Base-by-base conservation (phyloP, 2,329 filamentous ascomycete genomes). In the Fusarium circinatum region DNA sequence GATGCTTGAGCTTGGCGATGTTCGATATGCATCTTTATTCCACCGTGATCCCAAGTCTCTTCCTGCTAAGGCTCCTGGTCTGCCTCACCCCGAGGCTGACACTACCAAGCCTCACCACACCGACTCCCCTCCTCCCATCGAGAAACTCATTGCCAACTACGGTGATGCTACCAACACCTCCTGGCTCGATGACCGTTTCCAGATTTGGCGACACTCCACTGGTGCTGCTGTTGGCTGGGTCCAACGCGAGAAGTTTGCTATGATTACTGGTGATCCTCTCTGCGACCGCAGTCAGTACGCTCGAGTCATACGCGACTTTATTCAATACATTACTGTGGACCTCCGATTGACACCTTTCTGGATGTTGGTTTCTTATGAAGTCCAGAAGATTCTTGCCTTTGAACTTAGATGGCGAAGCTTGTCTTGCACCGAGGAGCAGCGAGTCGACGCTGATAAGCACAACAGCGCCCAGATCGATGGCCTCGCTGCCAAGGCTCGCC, bases 91-190 rank as follows among this genome's bases (percentile, higher is more conserved):
- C 8, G 94, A 97, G 75, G 93, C 95, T 12, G 95, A 95, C 79
- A 98, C 95, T 1, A 88, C 84, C 18, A 83, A 84, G 74, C 79
- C 80, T 52, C 83, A 83, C 17, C 75, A 83, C 75, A 86, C 83
- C 64, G 86, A 85, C 79, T 86, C 91, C 56, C 85, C 93, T 61
- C 95, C 95, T 58, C 88, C 94, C 0, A 81, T 98, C 10, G 94
- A 95, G 80, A 93, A 97, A 80, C 90, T 98, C 47, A 95, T 98
- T 81, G 94, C 94, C 79, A 98, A 98, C 82, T 98, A 98, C 76
- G 95, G 95, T 71, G 95, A 98, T 82, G 94, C 95, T 5, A 95
- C 94, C 55, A 97, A 97, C 79, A 98, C 95, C 0, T 96, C 94
- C 0, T 98, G 95, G 94, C 89, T 96, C 13, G 95, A 98, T 80